These are phyloP conservation scores for Phytophthora parvispora DNA, from an alignment of 352 stramenopile genomes.

Conservation along the genomic window DNA sequence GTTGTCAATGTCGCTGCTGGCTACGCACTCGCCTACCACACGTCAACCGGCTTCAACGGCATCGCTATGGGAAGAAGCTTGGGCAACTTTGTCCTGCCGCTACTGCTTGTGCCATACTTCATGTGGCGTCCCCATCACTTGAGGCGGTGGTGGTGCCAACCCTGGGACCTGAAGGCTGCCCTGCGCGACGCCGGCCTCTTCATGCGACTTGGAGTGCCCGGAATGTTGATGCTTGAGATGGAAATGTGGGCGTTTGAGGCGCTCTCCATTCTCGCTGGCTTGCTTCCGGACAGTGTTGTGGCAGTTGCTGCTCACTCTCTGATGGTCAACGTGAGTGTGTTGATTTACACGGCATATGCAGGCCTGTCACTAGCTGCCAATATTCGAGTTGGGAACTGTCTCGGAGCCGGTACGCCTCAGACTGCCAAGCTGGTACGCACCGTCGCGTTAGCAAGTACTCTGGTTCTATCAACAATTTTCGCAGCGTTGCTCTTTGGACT, in stretches of 20 bases:
- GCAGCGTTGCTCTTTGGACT: slow-evolving; percentile 14
- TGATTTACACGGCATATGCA: slow-evolving; percentile 69
- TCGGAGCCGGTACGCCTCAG: slow-evolving; percentile 46
- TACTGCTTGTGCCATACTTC: slow-evolving; percentile 65
- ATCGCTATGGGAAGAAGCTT: slow-evolving; percentile 69
- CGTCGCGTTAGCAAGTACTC: slow-evolving; percentile 33
- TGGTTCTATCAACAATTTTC: slow-evolving; percentile 19
- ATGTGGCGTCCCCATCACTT: slow-evolving; percentile 31
- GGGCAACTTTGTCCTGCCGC: slow-evolving; percentile 46
- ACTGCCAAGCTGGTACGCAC: slow-evolving; percentile 45
- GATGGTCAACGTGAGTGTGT: slow-evolving; percentile 55
- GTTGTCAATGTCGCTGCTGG: slow-evolving; percentile 66
- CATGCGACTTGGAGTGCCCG: slow-evolving; percentile 49
- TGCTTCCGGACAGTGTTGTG: slow-evolving; percentile 55
- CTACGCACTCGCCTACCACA: slow-evolving; percentile 76
- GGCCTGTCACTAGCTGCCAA: slow-evolving; percentile 56
- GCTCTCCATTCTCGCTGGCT: slow-evolving; percentile 51
- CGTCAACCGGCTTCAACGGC: slow-evolving; percentile 79
- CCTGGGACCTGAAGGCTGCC: slow-evolving; percentile 40
- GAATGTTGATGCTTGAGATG: slow-evolving; percentile 66
- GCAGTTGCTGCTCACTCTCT: slow-evolving; percentile 62
- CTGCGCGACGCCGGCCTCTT: slow-evolving; percentile 42
- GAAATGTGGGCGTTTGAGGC: slow-evolving; percentile 75
- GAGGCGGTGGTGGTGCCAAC: slow-evolving; percentile 39
- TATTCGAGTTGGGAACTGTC: slow-evolving; percentile 62